Conservation (phyloP, 2,329 filamentous ascomycete species). For the Fusarium xylarioides region DNA sequence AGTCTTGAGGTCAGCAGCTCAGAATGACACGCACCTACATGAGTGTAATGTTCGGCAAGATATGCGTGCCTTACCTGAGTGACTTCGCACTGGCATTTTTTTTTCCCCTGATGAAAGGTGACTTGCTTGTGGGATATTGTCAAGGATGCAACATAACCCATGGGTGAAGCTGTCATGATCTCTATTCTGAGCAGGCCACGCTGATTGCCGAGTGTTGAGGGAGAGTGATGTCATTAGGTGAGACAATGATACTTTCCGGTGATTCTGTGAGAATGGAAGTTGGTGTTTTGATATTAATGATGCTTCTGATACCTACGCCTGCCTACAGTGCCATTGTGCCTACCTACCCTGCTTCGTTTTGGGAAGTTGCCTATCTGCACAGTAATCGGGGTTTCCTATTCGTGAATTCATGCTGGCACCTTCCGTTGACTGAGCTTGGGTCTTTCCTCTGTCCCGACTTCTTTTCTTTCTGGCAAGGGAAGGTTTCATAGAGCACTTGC, state of each 20-base stretch:
- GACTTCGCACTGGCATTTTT: not conserved
- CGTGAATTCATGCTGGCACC: not conserved
- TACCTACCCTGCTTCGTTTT: not conserved
- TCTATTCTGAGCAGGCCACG: not conserved
- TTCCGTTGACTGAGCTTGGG: not conserved
- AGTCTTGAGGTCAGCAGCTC: constrained; percentile 30
- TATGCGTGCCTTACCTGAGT: not conserved
- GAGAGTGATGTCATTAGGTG: not conserved
- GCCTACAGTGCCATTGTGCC: not conserved
- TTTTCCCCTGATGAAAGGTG: not conserved
- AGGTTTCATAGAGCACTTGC: not conserved
- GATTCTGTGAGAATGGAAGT: not conserved
- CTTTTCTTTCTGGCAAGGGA: not conserved
- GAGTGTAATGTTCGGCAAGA: constrained; percentile 13
- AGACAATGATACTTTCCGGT: not conserved
- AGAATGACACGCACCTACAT: constrained; percentile 22
- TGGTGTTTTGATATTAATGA: not conserved
- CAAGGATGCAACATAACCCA: not conserved
- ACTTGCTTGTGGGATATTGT: constrained; percentile 2
- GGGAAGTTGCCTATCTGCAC: not conserved
- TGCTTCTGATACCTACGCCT: not conserved
- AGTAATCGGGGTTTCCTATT: constrained; percentile 6
- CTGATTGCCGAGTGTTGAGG: not conserved
- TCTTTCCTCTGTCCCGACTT: not conserved
- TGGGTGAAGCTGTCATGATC: constrained; percentile 12